Percentiles rank a stretch among this genome's conserved stretches.
phyloP scores from a whole-genome alignment of 2,329 filamentous ascomycete species.

The Phaeophleospora eucalypticola region DNA sequence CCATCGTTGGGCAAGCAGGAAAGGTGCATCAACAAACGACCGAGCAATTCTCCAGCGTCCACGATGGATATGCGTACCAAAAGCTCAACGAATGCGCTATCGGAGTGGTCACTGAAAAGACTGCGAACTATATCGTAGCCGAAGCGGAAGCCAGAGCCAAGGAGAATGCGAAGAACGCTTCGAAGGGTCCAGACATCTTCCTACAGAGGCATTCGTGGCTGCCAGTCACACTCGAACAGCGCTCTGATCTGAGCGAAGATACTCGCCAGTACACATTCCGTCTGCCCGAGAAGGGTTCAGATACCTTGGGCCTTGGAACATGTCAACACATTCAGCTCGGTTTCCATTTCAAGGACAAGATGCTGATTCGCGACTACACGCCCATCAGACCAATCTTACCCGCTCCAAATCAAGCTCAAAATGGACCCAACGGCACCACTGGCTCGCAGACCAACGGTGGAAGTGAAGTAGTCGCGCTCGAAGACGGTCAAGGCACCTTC shows the following conservation, averaged over 20 bases:
- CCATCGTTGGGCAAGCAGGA: conserved; percentile 49
- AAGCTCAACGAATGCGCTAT: conserved; percentile 52
- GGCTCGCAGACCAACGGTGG: neutral
- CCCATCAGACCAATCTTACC: conserved; percentile 46
- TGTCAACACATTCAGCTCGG: conserved; percentile 53
- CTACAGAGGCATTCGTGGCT: conserved; percentile 47
- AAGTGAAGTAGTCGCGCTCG: conserved; percentile 14
- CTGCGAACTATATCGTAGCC: conserved; percentile 45
- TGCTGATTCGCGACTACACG: conserved; percentile 49
- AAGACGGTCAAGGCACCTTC: conserved; percentile 41
- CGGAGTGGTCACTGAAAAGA: conserved; percentile 49
- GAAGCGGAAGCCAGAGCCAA: conserved; percentile 41
- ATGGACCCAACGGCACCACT: conserved; percentile 27
- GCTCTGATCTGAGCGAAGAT: conserved; percentile 42
- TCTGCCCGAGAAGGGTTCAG: conserved; percentile 38
- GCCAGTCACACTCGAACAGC: conserved; percentile 40
- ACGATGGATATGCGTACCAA: conserved; percentile 49
- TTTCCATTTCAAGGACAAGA: conserved; percentile 50
- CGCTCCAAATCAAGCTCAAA: conserved; percentile 9
- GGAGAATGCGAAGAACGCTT: conserved; percentile 30
- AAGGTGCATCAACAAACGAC: conserved; percentile 48
- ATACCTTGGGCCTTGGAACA: conserved; percentile 46
- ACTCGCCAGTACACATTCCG: conserved; percentile 47
- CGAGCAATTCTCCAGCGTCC: conserved; percentile 48
- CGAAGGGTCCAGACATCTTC: conserved; percentile 31